Percentiles rank a stretch among this genome's conserved stretches.
phyloP scores from a whole-genome alignment of 2,329 filamentous ascomycete genomes.

The Fusarium napiforme region DNA sequence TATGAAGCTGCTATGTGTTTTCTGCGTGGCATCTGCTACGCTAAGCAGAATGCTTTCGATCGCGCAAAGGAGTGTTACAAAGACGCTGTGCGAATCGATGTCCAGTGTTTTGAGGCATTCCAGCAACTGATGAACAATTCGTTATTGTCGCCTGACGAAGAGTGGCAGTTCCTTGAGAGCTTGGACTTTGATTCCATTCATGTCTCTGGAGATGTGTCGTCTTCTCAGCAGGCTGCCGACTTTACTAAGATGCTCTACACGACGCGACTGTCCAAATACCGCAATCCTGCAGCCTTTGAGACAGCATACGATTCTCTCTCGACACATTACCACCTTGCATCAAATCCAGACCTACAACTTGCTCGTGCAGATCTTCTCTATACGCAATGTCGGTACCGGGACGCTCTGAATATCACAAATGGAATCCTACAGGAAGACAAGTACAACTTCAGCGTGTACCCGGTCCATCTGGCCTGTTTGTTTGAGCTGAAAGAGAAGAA shows the following conservation, averaged over 20 bases:
- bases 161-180: slow-evolving; percentile 88
- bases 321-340: slow-evolving; percentile 88
- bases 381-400: slow-evolving; percentile 92
- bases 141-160: slow-evolving; percentile 87
- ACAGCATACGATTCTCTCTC: slow-evolving; percentile 89
- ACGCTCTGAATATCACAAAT: slow-evolving; percentile 85
- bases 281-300: slow-evolving; percentile 84
- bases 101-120: slow-evolving; percentile 98
- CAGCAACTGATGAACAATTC: slow-evolving; percentile 98
- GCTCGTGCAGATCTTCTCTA: slow-evolving; percentile 91
- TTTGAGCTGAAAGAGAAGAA: slow-evolving; percentile 90
- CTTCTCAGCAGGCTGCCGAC: slow-evolving; percentile 86
- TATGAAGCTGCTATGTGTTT: slow-evolving; percentile 99
- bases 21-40: slow-evolving; percentile 90
- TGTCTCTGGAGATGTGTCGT: slow-evolving; percentile 70
- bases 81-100: slow-evolving; percentile 94
- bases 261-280: slow-evolving; percentile 93
- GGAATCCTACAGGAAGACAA: slow-evolving; percentile 84
- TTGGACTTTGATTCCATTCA: slow-evolving; percentile 89
- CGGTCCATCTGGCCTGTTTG: slow-evolving; percentile 89
- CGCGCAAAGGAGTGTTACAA: slow-evolving; percentile 98
- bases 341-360: slow-evolving; percentile 90
- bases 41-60: slow-evolving; percentile 97
- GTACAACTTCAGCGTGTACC: slow-evolving; percentile 89
- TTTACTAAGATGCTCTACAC: slow-evolving; percentile 98